Base-by-base conservation (phyloP, 176 grass and related monocot genomes). In the Chrysopogon serrulatus region DNA sequence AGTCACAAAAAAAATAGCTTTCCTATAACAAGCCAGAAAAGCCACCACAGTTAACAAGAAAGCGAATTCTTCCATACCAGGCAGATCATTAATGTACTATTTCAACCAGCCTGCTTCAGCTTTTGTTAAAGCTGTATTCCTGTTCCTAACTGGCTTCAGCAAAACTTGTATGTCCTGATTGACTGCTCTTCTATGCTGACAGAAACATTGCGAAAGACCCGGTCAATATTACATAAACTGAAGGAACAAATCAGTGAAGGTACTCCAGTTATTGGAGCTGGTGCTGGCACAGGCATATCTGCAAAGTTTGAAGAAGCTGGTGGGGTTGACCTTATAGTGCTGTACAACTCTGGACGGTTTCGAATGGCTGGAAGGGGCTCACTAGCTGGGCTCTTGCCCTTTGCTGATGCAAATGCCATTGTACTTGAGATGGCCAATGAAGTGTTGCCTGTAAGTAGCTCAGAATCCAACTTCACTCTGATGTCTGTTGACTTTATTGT, bases 241-340 rank as follows among this genome's bases (percentile, higher is more conserved):
- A 98, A 86, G 87, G 82, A 93, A 82, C 84, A 98, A 65, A 95
- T 98, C 53, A 71, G 26, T 84, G 73, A 95, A 80, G 96, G 96
- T 70, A 86, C 85, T 68, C 96, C 93, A 65, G 85, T 98, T 68
- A 90, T 98, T 59, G 96, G 93, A 73, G 96, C 91, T 49, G 96
- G 96, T 79, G 91, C 96, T 12, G 96, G 96, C 5, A 95, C 96
- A 35, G 96, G 92, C 74, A 98, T 98, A 90, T 98, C 96, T 45
- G 96, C 92, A 2, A 98, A 98, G 63, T 98, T 98, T 40, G 96
- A 98, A 93, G 96, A 98, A 86, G 87, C 85, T 79, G 96, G 96
- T 77, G 96, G 96, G 35, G 96, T 95, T 74, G 96, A 98, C 82
- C 85, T 98, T 49, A 93, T 98, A 89, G 91, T 98, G 51, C 10